A percentile compares a stretch with the other conserved stretches of the same genome.
phyloP scores from a whole-genome alignment of 306 rosid species.

The Castanospermum australe region DNA sequence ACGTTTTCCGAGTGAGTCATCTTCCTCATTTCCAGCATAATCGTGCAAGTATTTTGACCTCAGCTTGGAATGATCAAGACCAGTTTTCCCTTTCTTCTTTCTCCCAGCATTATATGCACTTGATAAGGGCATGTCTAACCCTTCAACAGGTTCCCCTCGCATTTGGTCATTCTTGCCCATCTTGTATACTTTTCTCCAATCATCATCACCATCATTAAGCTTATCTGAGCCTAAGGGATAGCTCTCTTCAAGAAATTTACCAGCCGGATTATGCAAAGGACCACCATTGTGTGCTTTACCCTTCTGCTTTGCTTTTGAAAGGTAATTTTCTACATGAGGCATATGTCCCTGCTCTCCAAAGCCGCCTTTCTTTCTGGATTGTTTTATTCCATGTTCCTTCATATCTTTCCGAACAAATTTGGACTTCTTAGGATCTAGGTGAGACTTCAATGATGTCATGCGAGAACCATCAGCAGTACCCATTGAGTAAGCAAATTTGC shows the following conservation, averaged over 20 bases:
- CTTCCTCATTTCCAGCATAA: constrained; percentile 54
- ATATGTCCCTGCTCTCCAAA: constrained; percentile 49
- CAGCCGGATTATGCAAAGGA: constrained; percentile 45
- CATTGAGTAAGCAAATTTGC: constrained; percentile 66
- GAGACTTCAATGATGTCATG: constrained; percentile 50
- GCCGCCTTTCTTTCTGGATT: constrained; percentile 47
- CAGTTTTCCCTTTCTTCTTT: constrained; percentile 60
- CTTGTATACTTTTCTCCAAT: constrained; percentile 44
- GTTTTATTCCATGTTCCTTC: constrained; percentile 46
- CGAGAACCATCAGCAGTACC: constrained; percentile 61
- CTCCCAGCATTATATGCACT: constrained; percentile 42
- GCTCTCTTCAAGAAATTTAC: constrained; percentile 51
- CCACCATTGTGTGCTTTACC: constrained; percentile 55
- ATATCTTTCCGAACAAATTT: constrained; percentile 54
- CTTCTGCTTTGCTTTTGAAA: constrained; percentile 70
- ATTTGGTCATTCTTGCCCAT: constrained; percentile 54
- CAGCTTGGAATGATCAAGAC: constrained; percentile 43
- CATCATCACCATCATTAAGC: constrained; percentile 54
- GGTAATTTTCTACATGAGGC: constrained; percentile 46
- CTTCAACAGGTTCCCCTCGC: constrained; percentile 49
- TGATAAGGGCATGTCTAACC: constrained; percentile 40
- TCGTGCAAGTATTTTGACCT: constrained; percentile 46
- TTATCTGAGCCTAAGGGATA: constrained; percentile 46
- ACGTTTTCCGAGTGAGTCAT: constrained; percentile 50
- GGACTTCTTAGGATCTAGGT: constrained; percentile 56